phyloP scores from a whole-genome alignment of 345 rosid species.

The Acer saccharum region DNA sequence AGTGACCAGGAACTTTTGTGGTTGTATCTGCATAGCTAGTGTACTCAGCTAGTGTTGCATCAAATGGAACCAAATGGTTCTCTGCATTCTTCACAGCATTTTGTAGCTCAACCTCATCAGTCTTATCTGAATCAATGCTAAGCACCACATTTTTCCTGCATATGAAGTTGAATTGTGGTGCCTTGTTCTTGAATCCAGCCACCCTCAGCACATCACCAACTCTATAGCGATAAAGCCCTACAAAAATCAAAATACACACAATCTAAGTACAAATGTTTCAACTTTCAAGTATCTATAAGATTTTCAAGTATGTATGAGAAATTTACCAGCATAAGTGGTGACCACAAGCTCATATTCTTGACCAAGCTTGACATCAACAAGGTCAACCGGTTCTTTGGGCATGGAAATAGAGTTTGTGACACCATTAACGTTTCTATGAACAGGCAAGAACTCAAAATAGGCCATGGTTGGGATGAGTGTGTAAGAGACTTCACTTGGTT shows the following conservation, averaged over 20 bases:
- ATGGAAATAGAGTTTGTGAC: slow-evolving; percentile 56
- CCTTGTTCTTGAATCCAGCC: slow-evolving; percentile 94
- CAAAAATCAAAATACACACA: slow-evolving; percentile 9
- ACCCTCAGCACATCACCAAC: slow-evolving; percentile 97
- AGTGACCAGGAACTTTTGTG: slow-evolving; percentile 76
- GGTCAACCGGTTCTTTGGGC: slow-evolving; percentile 82
- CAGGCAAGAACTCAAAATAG: slow-evolving; percentile 90
- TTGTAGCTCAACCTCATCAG: slow-evolving; percentile 97
- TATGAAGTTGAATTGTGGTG: slow-evolving; percentile 89
- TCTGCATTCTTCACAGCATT: slow-evolving; percentile 83
- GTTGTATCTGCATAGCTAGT: slow-evolving; percentile 90
- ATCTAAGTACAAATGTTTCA: not conserved
- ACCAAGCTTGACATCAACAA: slow-evolving; percentile 90
- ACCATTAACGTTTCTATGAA: slow-evolving; percentile 74
- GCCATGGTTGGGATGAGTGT: slow-evolving; percentile 93
- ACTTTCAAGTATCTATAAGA: not conserved
- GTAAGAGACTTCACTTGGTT: slow-evolving; percentile 87
- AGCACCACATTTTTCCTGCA: slow-evolving; percentile 92
- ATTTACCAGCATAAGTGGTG: slow-evolving; percentile 93
- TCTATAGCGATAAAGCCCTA: slow-evolving; percentile 84
- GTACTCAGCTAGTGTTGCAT: slow-evolving; percentile 76
- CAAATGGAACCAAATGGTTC: slow-evolving; percentile 78
- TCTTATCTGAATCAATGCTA: slow-evolving; percentile 94
- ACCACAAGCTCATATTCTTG: slow-evolving; percentile 96
- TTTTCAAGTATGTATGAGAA: no score